Base-by-base conservation (phyloP, 306 rosid genomes). In the Quercus cerris region DNA sequence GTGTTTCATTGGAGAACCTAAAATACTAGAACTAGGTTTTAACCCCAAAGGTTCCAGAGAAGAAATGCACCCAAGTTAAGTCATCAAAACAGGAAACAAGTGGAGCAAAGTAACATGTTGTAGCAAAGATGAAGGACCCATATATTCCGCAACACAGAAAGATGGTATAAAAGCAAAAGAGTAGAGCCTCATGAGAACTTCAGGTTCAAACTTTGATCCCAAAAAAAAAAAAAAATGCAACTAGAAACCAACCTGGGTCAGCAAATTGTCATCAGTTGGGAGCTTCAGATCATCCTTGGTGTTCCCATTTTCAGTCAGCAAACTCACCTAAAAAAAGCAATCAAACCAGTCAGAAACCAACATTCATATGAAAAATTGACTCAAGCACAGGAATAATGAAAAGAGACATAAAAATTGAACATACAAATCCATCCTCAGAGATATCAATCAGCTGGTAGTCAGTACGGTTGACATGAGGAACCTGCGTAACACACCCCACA, bases 381-480 rank as follows among this genome's bases (percentile, higher is more conserved):
- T 19, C 0, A 18, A n/a, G 15, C 22, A 61, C 46, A 74, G 31
- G 12, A 75, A 49, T 1, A 70, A 70, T 4, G 46, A 3, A 17
- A 9, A 78, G 63, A 57, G 28, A 75, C 8, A 51, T 54, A 49
- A 4, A 51, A 66, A 14, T 30, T 8, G 22, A 74, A 79, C 93
- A 79, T 75, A 91, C 97, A 86, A 91, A 91, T 75, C 87, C 87
- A 76, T 84, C 87, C 72, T 84, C 87, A 59, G 87, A 84, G 68
- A 84, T 84, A 56, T 84, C 87, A 28, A 84, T 79, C 59, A 84
- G 84, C 87, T 84, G 87, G 61, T 84, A 84, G 59, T 84, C 93
- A 41, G 91, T 89, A 61, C 96, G 96, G 67, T 81, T 91, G 76
- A 91, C 96, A 81, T 91, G 96, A 10, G 96, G 96, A 83, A 91